Evolutionary conservation across 495 filamentous ascomycete species (phyloP).

Genomic region (Penicillium egyptiacum): DNA sequence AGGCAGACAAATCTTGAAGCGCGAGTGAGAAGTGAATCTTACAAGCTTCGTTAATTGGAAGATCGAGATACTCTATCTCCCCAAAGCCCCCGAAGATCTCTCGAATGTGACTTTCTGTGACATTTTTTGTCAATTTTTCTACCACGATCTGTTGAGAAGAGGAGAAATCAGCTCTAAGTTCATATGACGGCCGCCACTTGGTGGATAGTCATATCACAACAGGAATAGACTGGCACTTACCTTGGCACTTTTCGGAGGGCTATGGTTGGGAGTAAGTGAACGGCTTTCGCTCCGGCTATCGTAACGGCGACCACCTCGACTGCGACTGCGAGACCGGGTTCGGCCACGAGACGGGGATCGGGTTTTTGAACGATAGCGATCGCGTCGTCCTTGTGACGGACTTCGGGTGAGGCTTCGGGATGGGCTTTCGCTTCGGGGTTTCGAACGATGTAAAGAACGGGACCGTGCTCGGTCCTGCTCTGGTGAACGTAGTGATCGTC

Average conservation of each 20-base stretch:
- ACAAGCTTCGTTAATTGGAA: slow-evolving; percentile 89
- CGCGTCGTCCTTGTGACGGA: slow-evolving; percentile 38
- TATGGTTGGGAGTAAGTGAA: slow-evolving; percentile 43
- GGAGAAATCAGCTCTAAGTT: background rate
- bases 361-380: slow-evolving; percentile 40
- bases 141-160: slow-evolving; percentile 80
- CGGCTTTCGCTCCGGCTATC: slow-evolving; percentile 50
- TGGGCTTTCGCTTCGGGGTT: slow-evolving; percentile 48
- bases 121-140: slow-evolving; percentile 94
- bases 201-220: background rate
- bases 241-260: slow-evolving; percentile 58
- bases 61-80: slow-evolving; percentile 77
- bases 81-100: slow-evolving; percentile 95
- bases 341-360: slow-evolving; percentile 42
- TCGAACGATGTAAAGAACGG: slow-evolving; percentile 45
- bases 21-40: slow-evolving; percentile 27
- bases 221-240: slow-evolving; percentile 30
- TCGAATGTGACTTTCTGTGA: slow-evolving; percentile 79
- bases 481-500: slow-evolving; percentile 26
- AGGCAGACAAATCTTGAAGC: background rate
- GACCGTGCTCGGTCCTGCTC: slow-evolving; percentile 24
- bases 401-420: slow-evolving; percentile 38
- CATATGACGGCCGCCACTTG: background rate
- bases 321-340: slow-evolving; percentile 40
- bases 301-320: slow-evolving; percentile 37